Percentiles rank a stretch among this genome's conserved stretches.
phyloP scores from a whole-genome alignment of 768 basidiomycete genomes.

The Phanerodontia chrysosporium region DNA sequence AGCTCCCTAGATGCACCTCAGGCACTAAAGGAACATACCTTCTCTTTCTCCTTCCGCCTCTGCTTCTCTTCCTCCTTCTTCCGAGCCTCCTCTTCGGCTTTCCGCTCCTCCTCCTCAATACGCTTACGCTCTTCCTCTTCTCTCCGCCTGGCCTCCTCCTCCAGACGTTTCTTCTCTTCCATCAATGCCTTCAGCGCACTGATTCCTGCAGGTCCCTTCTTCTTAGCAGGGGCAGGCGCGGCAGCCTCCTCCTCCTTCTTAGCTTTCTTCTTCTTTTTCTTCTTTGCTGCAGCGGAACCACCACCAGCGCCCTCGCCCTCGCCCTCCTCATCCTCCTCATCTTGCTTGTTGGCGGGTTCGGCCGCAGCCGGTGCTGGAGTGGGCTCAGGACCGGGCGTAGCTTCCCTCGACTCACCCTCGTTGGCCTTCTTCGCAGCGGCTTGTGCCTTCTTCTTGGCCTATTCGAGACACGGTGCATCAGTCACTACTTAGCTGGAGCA shows the following conservation, averaged over 20 bases:
- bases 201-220: slow-evolving; percentile 64
- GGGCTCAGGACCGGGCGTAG: slow-evolving; percentile 23
- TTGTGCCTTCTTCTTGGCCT: slow-evolving; percentile 96
- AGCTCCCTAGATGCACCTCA: slow-evolving; percentile 4
- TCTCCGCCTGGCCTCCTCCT: slow-evolving; percentile 71
- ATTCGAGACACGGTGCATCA: slow-evolving; percentile 6
- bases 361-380: background rate
- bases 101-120: slow-evolving; percentile 88
- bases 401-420: slow-evolving; percentile 20
- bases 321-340: slow-evolving; percentile 40
- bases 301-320: slow-evolving; percentile 68
- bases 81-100: slow-evolving; percentile 70
- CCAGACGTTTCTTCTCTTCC: slow-evolving; percentile 85
- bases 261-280: slow-evolving; percentile 83
- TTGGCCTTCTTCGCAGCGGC: slow-evolving; percentile 75
- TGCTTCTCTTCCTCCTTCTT: slow-evolving; percentile 81
- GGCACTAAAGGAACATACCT: slow-evolving; percentile 39
- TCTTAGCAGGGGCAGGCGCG: slow-evolving; percentile 51
- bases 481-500: background rate
- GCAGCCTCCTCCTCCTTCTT: slow-evolving; percentile 68
- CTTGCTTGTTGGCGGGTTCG: slow-evolving; percentile 19
- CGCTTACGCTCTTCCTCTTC: slow-evolving; percentile 77
- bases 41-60: slow-evolving; percentile 84
- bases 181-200: slow-evolving; percentile 84
- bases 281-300: slow-evolving; percentile 47